Evolutionary conservation across 306 rosid genomes (phyloP), one percentile per base, ranked within the genome.

Genomic region (Lagenaria siceraria): DNA sequence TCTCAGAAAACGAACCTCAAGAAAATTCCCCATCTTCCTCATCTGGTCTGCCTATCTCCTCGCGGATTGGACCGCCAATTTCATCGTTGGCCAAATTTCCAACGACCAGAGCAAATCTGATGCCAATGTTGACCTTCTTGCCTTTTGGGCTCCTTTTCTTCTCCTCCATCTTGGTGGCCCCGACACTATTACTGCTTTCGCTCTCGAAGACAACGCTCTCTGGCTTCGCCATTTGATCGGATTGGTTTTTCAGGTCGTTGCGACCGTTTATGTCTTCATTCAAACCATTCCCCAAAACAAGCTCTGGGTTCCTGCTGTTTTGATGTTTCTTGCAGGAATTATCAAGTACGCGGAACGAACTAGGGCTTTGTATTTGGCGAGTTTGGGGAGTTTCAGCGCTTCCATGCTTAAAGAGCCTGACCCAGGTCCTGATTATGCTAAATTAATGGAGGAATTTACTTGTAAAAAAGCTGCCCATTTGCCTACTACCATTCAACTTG

Each of bases 81-180:
- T 82, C 70, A 75, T 81, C 6, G 60, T 86, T 15, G 89, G 89
- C 4, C 52, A 79, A 25, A 86, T 86, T 21, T 70, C 89, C 46
- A 84, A 69, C 63, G 81, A 68, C 43, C 78, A 84, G 58, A 66
- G 38, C 5, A 36, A 77, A 0, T 4, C 68, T 46, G 14, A 19
- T 0, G 42, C 38, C 17, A 38, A 31, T 14, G 52, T 17, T 0
- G 63, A 61, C 54, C 81, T 86, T n/a, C 48, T 78, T 19, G 88
- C 85, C 1, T 80, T 88, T 7, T 88, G 91, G 91, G 82, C 89
- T 7, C 86, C 91, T 3, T 88, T 88, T 77, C 82, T 84, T 17
- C 73, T 88, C 49, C 19, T 88, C 25, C 91, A 88, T 59, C 82
- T 88, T 55, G 91, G 86, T 29, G 91, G 89, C 19, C 91, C 89